Conservation (phyloP, 192 early-diverging fungal genomes). For the Backusella luteola region DNA sequence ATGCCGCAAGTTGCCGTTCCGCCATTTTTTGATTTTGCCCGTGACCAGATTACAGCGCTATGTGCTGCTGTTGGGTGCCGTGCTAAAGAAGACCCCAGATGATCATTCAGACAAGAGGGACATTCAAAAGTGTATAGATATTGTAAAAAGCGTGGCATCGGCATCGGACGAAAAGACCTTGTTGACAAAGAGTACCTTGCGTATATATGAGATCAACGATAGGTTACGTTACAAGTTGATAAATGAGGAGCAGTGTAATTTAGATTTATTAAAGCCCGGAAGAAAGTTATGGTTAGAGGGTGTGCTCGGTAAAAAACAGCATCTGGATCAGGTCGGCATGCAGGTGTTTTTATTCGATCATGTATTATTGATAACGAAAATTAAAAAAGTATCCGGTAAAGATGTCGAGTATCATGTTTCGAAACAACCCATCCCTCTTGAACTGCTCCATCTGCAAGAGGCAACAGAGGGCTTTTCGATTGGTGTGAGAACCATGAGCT, state of each 20-base stretch:
- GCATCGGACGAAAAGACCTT: conserved; percentile 21
- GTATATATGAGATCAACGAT: conserved; percentile 27
- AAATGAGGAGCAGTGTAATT: conserved; percentile 46
- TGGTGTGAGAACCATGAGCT: conserved; percentile 18
- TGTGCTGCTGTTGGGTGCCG: conserved; percentile 75
- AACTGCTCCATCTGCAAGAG: conserved; percentile 60
- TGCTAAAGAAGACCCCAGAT: conserved; percentile 78
- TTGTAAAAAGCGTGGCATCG: conserved; percentile 14
- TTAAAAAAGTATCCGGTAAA: conserved; percentile 43
- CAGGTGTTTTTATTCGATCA: conserved; percentile 90
- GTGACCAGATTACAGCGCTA: conserved; percentile 85
- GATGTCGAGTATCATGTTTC: conserved; percentile 63
- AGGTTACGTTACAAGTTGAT: conserved; percentile 20
- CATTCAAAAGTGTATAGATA: conserved; percentile 38
- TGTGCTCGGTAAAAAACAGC: conserved; percentile 47
- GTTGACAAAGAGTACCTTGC: conserved; percentile 16
- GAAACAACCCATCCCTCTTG: conserved; percentile 77
- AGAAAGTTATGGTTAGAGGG: conserved; percentile 79
- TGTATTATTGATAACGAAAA: conserved; percentile 69
- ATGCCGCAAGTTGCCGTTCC: conserved; percentile 24
- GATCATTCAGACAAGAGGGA: conserved; percentile 74
- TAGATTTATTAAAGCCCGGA: conserved; percentile 68
- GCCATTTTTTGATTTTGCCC: conserved; percentile 67
- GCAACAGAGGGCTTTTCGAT: conserved; percentile 21
- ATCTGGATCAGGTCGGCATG: conserved; percentile 61